Base-by-base conservation (phyloP, 1,284 basidiomycete species). In the Pseudozyma pruni region DNA sequence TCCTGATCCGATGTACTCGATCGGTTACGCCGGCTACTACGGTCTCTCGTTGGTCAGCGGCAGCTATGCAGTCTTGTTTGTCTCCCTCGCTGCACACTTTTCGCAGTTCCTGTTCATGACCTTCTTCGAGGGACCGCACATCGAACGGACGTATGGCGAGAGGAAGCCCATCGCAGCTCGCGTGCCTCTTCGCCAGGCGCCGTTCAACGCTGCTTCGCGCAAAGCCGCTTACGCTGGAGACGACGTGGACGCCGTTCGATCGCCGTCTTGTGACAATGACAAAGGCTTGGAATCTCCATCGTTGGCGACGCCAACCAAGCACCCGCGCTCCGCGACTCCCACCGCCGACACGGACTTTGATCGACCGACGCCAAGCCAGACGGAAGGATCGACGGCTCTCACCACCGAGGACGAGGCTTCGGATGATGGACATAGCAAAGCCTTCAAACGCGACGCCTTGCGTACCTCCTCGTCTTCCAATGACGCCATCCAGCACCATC, bases 41-140 rank as follows among this genome's bases (percentile, higher is more conserved):
- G 96, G 96, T 19, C 86, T 98, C n/a, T 95, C 90, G 4, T 86
- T 93, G 53, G 90, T 94, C 55, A 87, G 89, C 32, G 93, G 92
- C 20, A 90, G 91, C 84, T 96, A 97, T 80, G 87, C 91, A 0
- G 93, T 98, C 2, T 86, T 98, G 9, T 97, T 97, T 75, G 92
- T 91, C 59, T 94, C 92, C 71, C 87, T 98, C 17, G 90, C 90
- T 2, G 95, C 91, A 0, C 96, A 98, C 81, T 91, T 93, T 0
- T 90, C 91, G 13, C 95, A 98, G 80, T 98, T 98, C 83, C 91
- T 90, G 4, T 98, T 98, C 87, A 86, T 98, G 53, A 87, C 94
- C n/a, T 90, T 90, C 83, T 98, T 98, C 76, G 95, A 98, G 85
- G 97, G 95, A 79, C 95, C 95, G 61, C 95, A 94, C 92, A 81